Base-by-base conservation (phyloP, 2,329 filamentous ascomycete genomes). In the Colletotrichum sp. region DNA sequence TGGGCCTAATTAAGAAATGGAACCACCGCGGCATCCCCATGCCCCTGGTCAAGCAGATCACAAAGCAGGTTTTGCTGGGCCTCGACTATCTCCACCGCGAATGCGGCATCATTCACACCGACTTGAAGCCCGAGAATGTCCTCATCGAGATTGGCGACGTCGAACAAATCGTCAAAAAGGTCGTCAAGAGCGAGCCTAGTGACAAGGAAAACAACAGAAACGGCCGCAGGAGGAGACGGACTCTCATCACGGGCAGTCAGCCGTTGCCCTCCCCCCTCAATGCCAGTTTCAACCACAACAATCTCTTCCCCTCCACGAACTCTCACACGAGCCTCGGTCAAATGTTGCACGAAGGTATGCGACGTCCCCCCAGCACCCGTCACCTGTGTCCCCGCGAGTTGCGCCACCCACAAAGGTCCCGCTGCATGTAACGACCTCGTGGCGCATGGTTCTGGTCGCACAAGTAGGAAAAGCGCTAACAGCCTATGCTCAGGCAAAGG, bases 71-170 rank as follows among this genome's bases (percentile, higher is more conserved):
- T 12, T 90, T 99, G 64, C 92, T 99, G 32, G 97, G 97, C 55
- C 90, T 99, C 78, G 97, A 99, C 85, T 99, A 99, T 84, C 91
- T 99, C 52, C 97, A 99, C 85, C 93, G 97, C 81, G 96, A 99
- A 86, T 99, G 97, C 86, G 97, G 97, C 83, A 99, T 99, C 86
- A 98, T 99, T 82, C 97, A 99, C 86, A 99, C 97, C 76, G 96
- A 98, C 83, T 88, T 99, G 80, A 98, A 99, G 86, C 97, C 97
- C 64, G 97, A 99, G 84, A 99, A 99, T 83, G 97, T 99, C 36
- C 89, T 99, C 79, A 99, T 99, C 83, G 97, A 99, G 86, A 99
- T 99, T 82, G 97, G 97, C 79, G 97, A 99, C 81, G 97, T 99
- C 66, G 97, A 99, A 88, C 95, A 99, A 85, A 99, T 99, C 78